These are phyloP conservation scores for Limonium bicolor DNA, from an alignment of 148 eudicot genomes.

Conservation along the genomic window DNA sequence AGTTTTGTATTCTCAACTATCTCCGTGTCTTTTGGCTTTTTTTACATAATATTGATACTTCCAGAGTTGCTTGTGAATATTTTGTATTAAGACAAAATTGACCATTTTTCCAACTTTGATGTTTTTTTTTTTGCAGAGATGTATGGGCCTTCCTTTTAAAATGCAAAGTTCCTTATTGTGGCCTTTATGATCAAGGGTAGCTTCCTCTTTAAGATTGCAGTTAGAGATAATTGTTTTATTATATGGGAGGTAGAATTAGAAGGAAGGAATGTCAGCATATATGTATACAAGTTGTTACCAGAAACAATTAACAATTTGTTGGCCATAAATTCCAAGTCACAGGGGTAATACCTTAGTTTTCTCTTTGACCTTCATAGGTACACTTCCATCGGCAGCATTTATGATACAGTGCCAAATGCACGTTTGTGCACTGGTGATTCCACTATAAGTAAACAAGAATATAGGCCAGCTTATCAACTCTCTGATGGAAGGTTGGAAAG, in stretches of 20 bases:
- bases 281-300: no score
- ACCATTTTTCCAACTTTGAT: no score
- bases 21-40: no score
- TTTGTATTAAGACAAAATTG: no score
- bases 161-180: slow-evolving; percentile 89
- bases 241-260: neutral
- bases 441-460: slow-evolving; percentile 31
- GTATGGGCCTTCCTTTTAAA: slow-evolving; percentile 87
- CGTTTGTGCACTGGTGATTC: slow-evolving; percentile 30
- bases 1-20: neutral
- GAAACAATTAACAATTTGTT: no score
- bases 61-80: neutral
- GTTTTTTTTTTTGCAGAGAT: slow-evolving; percentile 51
- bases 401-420: slow-evolving; percentile 88
- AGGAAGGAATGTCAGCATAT: neutral
- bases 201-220: neutral
- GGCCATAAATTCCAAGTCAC: no score
- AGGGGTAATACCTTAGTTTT: no score
- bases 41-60: neutral
- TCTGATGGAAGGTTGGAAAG: slow-evolving; percentile 93
- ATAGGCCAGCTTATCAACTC: slow-evolving; percentile 75
- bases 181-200: slow-evolving; percentile 98
- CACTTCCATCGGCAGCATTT: slow-evolving; percentile 89
- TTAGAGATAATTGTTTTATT: neutral
- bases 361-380: slow-evolving; percentile 39